Conservation (phyloP, 2,329 filamentous ascomycete species). For the Diaporthe australafricana region DNA sequence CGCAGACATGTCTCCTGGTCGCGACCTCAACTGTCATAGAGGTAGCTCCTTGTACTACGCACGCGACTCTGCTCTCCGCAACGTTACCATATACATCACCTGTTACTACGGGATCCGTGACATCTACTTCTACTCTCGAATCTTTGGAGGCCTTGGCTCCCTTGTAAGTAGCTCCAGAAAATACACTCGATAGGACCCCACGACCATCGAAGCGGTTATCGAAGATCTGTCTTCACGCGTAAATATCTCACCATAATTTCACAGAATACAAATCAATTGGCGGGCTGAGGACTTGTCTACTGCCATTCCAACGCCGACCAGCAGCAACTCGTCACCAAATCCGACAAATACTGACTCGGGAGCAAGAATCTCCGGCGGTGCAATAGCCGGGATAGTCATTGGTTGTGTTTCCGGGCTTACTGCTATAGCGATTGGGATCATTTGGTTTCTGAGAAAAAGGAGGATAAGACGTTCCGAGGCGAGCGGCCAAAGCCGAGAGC, state of each 20-base stretch:
- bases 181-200: background rate
- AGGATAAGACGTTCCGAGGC: background rate
- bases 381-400: background rate
- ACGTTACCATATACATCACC: background rate
- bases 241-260: background rate
- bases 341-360: background rate
- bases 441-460: background rate
- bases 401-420: background rate
- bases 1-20: too few species aligned
- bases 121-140: too few species aligned
- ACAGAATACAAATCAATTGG: conserved; percentile 9
- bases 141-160: background rate
- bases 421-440: background rate
- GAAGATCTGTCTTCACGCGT: background rate
- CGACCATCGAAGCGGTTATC: background rate
- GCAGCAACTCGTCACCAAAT: background rate
- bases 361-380: background rate
- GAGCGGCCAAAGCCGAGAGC: background rate
- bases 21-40: too few species aligned
- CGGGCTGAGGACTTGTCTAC: background rate
- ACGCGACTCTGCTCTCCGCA: too few species aligned
- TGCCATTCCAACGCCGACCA: background rate
- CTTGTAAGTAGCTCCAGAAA: background rate
- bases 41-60: too few species aligned
- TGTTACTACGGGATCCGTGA: background rate